Evolutionary conservation across 495 filamentous ascomycete genomes (phyloP).

Genomic region (Annulohypoxylon nitens): DNA sequence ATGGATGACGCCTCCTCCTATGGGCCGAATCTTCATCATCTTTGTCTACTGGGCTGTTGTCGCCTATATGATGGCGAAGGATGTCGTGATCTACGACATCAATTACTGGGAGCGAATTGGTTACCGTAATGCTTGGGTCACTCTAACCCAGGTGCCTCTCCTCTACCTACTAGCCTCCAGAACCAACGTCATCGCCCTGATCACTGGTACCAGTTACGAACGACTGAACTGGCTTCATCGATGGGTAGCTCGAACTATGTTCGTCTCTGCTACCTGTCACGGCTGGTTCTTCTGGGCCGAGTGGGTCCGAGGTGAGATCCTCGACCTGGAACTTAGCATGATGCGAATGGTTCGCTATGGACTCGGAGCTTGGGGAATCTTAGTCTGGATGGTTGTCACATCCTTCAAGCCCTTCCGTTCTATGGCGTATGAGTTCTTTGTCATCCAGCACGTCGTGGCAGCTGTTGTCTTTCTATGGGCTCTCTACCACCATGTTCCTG

Average conservation of each 20-base stretch:
- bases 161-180: constrained; percentile 85
- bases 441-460: constrained; percentile 80
- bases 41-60: constrained; percentile 69
- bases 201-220: constrained; percentile 79
- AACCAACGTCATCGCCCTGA: constrained; percentile 76
- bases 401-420: constrained; percentile 76
- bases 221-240: constrained; percentile 87
- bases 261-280: constrained; percentile 81
- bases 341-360: constrained; percentile 75
- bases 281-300: constrained; percentile 77
- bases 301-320: constrained; percentile 75
- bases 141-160: constrained; percentile 84
- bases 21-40: constrained; percentile 68
- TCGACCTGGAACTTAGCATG: constrained; percentile 70
- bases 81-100: constrained; percentile 57
- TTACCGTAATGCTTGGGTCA: constrained; percentile 80
- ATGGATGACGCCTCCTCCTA: constrained; percentile 67
- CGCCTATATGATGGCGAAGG: constrained; percentile 67
- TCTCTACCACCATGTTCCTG: constrained; percentile 74
- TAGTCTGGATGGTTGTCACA: constrained; percentile 78
- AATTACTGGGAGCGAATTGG: constrained; percentile 77
- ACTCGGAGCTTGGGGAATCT: constrained; percentile 77
- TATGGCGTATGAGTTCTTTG: constrained; percentile 82
- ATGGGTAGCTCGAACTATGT: constrained; percentile 80
- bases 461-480: constrained; percentile 76